A percentile compares a stretch with the other conserved stretches of the same genome.
Evolutionary conservation across 768 basidiomycete species (phyloP).

Genomic region (Suillus luteus): DNA sequence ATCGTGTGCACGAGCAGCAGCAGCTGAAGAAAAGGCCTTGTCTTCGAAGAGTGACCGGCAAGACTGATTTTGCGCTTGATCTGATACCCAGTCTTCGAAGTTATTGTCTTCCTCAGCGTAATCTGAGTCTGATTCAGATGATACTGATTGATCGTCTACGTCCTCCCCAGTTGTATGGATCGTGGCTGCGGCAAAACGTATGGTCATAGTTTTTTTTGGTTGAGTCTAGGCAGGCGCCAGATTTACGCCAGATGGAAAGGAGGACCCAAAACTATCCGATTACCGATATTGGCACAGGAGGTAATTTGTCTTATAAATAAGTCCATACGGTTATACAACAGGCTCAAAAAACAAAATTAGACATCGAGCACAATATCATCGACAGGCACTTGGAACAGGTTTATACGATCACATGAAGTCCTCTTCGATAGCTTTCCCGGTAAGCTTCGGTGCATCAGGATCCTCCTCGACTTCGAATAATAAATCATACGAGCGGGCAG

Average conservation of each 20-base stretch:
- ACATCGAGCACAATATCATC: slow-evolving; percentile 7
- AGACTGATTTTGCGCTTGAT: slow-evolving; percentile 52
- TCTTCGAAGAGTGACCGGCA: slow-evolving; percentile 81
- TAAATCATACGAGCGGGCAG: slow-evolving; percentile 82
- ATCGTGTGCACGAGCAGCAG: slow-evolving; percentile 66
- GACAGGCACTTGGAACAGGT: background rate
- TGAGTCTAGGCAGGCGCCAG: background rate
- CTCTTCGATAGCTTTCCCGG: slow-evolving; percentile 78
- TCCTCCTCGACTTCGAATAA: slow-evolving; percentile 71
- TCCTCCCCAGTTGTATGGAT: slow-evolving; percentile 12
- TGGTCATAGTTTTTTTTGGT: slow-evolving; percentile 26
- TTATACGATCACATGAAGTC: slow-evolving; percentile 75
- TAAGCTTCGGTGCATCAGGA: slow-evolving; percentile 51
- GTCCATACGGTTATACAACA: background rate
- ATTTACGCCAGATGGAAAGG: background rate
- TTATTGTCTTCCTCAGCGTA: slow-evolving; percentile 52
- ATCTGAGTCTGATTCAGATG: slow-evolving; percentile 28
- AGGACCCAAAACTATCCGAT: slow-evolving; percentile 2
- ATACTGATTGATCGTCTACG: slow-evolving; percentile 15
- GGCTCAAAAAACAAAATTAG: background rate
- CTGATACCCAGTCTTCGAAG: slow-evolving; percentile 83
- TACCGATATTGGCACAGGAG: slow-evolving; percentile 15
- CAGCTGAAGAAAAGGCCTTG: slow-evolving; percentile 55
- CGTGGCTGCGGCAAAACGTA: slow-evolving; percentile 27
- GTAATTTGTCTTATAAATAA: slow-evolving; percentile 5